phyloP scores from a whole-genome alignment of 345 rosid genomes.

The Sonneratia caseolaris region DNA sequence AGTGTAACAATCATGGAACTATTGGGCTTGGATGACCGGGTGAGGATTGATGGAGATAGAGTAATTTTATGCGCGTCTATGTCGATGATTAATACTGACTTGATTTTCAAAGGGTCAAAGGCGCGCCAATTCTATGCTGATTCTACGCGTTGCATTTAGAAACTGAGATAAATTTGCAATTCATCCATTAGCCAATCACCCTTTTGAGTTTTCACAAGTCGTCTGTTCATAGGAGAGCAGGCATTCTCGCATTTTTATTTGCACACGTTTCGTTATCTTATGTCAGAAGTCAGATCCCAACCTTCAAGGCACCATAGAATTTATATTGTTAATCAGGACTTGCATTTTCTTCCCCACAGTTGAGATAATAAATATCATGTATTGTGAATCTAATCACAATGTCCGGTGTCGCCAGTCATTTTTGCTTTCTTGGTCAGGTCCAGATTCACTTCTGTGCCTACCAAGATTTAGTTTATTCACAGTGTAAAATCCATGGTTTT shows the following conservation, averaged over 20 bases:
- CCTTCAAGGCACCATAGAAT: neutral
- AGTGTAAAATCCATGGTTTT: neutral
- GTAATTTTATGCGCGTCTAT: neutral
- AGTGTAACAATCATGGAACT: neutral
- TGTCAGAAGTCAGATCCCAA: neutral
- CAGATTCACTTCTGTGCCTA: neutral
- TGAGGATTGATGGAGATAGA: neutral
- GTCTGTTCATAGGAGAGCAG: neutral
- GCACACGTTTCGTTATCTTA: neutral
- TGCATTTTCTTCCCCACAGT: neutral
- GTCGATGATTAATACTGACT: neutral
- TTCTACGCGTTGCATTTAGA: neutral
- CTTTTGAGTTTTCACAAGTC: neutral
- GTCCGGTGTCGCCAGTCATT: neutral
- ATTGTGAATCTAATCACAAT: neutral
- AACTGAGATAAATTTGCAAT: neutral
- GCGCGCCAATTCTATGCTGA: neutral
- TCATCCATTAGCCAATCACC: neutral
- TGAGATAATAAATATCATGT: neutral
- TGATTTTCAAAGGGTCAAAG: neutral
- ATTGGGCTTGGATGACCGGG: neutral
- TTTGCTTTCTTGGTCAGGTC: neutral
- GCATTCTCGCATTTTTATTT: no score
- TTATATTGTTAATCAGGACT: neutral
- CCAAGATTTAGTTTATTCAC: neutral